Conservation (phyloP, 495 filamentous ascomycete species). For the Pyronema domesticum region DNA sequence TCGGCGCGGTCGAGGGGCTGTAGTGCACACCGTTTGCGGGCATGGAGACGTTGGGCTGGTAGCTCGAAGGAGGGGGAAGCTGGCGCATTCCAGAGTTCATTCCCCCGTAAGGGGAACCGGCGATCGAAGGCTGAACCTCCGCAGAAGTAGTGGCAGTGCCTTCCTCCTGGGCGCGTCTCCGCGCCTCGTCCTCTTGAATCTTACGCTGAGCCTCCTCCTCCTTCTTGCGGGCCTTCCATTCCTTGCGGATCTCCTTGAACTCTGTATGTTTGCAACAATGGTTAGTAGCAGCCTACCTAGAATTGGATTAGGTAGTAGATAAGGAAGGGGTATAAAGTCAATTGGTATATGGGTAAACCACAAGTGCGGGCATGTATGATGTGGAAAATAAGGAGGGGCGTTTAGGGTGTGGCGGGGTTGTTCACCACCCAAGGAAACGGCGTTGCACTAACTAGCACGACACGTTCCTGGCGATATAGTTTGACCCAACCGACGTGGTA, state of each 20-base stretch:
- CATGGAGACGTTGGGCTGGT: conserved; percentile 9
- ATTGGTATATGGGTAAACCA: too few species aligned
- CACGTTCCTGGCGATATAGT: conserved; percentile 1
- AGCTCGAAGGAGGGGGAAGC: conserved; percentile 18
- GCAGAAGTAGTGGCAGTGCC: conserved; percentile 7
- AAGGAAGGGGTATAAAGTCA: background rate
- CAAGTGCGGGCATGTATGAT: too few species aligned
- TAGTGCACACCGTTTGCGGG: conserved; percentile 16
- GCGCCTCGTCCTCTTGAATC: conserved; percentile 54
- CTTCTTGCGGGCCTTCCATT: conserved; percentile 99
- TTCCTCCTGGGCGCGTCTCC: conserved; percentile 12
- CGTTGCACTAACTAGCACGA: background rate
- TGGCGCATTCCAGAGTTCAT: conserved; percentile 16
- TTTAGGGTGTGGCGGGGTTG: background rate
- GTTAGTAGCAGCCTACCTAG: conserved; percentile 1
- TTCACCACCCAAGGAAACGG: background rate
- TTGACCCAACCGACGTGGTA: background rate
- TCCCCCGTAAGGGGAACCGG: conserved; percentile 13
- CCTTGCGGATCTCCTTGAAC: conserved; percentile 97
- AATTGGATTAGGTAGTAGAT: background rate
- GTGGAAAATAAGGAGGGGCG: background rate
- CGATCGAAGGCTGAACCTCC: conserved; percentile 9
- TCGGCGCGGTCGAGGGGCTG: conserved; percentile 15
- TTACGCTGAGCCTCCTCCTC: conserved; percentile 85
- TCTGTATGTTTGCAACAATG: conserved; percentile 35